Evolutionary conservation across 768 basidiomycete genomes (phyloP).

Genomic region (Leccinum incarnatum): DNA sequence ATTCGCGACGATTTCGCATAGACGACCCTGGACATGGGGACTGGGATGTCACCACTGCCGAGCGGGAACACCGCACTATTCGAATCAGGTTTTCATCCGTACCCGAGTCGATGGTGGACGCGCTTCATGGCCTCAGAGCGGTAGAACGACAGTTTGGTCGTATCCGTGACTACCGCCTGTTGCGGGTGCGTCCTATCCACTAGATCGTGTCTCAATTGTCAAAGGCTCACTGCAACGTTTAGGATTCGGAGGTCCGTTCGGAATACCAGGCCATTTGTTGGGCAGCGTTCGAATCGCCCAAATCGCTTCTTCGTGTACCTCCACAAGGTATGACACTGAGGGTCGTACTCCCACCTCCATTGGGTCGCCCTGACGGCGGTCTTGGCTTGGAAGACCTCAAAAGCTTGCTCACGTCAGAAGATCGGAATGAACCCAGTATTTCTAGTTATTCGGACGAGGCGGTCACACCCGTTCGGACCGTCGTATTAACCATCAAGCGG

Average conservation of each 20-base stretch:
- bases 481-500: conserved; percentile 20
- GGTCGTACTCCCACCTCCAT: conserved; percentile 27
- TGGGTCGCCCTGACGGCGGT: conserved; percentile 30
- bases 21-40: conserved; percentile 23
- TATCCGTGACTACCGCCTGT: conserved; percentile 41
- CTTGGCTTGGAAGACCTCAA: conserved; percentile 32
- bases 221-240: neutral
- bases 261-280: conserved; percentile 43
- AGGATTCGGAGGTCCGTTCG: conserved; percentile 49
- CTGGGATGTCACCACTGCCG: conserved; percentile 6
- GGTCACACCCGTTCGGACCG: conserved; percentile 6
- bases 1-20: conserved; percentile 18
- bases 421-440: neutral
- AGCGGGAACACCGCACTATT: conserved; percentile 29
- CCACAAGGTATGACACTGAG: conserved; percentile 29
- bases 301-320: conserved; percentile 38
- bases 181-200: conserved; percentile 36
- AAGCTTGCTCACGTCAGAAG: conserved; percentile 23
- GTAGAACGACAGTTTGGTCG: conserved; percentile 55
- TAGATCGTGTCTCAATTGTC: neutral
- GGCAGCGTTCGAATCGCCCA: conserved; percentile 45
- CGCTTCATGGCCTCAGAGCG: conserved; percentile 49
- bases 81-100: conserved; percentile 41
- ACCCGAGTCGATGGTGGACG: conserved; percentile 47
- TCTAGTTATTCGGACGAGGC: conserved; percentile 6